Base-by-base conservation (phyloP, 108 stramenopile genomes). In the Pseudonitzschia pungens region DNA sequence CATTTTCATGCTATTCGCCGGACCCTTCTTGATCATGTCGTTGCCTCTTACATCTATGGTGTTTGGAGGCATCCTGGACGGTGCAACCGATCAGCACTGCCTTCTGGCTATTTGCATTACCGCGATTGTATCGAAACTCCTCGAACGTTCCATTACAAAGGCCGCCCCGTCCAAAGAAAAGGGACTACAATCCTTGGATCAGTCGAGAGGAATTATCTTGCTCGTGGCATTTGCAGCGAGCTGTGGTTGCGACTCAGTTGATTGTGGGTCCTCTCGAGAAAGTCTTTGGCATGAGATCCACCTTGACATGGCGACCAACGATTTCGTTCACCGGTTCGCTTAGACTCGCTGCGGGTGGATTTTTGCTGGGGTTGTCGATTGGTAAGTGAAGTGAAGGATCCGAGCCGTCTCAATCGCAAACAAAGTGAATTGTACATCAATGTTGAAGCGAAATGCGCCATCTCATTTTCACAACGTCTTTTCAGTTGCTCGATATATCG, bases 351-450 rank as follows among this genome's bases (percentile, higher is more conserved):
- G n/a, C 24, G 36, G 68, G 76, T 14, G 66, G 53, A 32, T 56
- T 71, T 40, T 54, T 82, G 9, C 56, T 82, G 20, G 73, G 77
- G 9, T 41, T 77, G n/a, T 68, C 77, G 0, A 65, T 77, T 24
- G 50, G 72, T 58, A 58, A 58, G 57, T 31, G 27, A 58, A n/a
- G n/a, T n/a, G n/a, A n/a, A n/a, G 9, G 45, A 48, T 18, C 45
- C 45, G 14, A 48, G 45, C 45, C 45, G 14, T 48, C 18, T 48
- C 1, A 18, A 18, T 2, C 2, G 1, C 16, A 48, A 18, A 48
- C 45, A 12, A 48, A 18, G 14, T 14, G 5, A 48, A 14, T 2
- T 18, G 45, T 11, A 10, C 57, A 26, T 58, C 29, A 31, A 26
- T 22, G 10, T 54, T 24, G n/a, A 58, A 28, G 5, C 3, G 26